Evolutionary conservation across 2,329 filamentous ascomycete species (phyloP).

Genomic region (Biscogniauxia sp.): DNA sequence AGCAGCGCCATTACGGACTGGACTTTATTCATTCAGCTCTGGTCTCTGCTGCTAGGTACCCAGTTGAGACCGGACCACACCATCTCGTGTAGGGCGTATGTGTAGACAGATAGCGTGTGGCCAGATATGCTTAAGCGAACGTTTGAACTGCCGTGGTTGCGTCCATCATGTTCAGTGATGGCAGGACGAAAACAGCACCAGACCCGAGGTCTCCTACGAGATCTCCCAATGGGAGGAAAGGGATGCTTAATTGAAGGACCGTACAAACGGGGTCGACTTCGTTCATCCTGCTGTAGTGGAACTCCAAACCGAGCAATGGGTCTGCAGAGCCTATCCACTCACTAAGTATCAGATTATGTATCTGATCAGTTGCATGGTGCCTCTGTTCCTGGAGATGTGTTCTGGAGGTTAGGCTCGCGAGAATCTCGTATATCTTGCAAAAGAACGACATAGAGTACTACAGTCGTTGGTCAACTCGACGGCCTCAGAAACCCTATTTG

Average conservation of each 20-base stretch:
- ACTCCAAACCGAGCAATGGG: background rate
- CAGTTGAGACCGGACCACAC: slow-evolving; percentile 2
- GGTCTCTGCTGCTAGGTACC: slow-evolving; percentile 8
- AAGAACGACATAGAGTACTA: slow-evolving; percentile 7
- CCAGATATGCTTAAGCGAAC: slow-evolving; percentile 5
- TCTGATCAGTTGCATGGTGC: background rate
- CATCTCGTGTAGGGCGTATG: slow-evolving; percentile 9
- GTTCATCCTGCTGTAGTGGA: background rate
- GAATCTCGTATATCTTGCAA: background rate
- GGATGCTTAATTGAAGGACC: background rate
- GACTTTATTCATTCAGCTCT: background rate
- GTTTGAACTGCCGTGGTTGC: slow-evolving; percentile 20
- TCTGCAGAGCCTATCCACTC: background rate
- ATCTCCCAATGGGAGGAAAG: background rate
- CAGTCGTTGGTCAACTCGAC: slow-evolving; percentile 23
- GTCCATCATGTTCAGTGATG: background rate
- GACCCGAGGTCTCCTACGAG: background rate
- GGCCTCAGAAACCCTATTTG: slow-evolving; percentile 24
- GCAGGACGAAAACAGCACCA: background rate
- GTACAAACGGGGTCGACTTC: background rate
- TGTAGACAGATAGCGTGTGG: background rate
- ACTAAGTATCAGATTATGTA: background rate
- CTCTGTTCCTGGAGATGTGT: background rate
- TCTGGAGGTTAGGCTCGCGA: background rate
- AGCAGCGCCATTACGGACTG: background rate